A percentile compares a stretch with the other conserved stretches of the same genome.
Evolutionary conservation across 495 filamentous ascomycete species (phyloP).

Genomic region (Parathielavia hyrcaniae): DNA sequence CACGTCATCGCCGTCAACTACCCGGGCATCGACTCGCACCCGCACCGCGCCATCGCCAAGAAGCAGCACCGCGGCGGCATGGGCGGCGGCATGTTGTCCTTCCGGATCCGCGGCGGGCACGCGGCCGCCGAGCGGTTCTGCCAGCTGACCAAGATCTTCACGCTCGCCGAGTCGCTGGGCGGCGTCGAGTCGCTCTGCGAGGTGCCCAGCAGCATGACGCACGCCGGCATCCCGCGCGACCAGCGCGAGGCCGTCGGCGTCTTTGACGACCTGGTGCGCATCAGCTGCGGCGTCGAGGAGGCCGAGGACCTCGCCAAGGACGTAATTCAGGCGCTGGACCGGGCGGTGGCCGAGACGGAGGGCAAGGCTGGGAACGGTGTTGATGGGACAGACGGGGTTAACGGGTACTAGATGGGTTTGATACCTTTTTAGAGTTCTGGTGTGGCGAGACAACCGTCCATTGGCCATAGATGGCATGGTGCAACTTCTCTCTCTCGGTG

Average conservation of each 20-base stretch:
- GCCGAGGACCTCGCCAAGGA: constrained; percentile 74
- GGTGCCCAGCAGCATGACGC: constrained; percentile 90
- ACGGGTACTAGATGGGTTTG: constrained; percentile 8
- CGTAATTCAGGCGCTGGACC: constrained; percentile 77
- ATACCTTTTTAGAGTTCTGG: neutral
- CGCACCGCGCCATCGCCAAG: constrained; percentile 73
- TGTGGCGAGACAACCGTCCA: neutral
- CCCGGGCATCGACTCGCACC: constrained; percentile 81
- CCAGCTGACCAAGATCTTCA: constrained; percentile 81
- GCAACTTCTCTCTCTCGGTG: neutral
- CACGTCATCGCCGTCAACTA: constrained; percentile 88
- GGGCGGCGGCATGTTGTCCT: constrained; percentile 95
- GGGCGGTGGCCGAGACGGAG: constrained; percentile 51
- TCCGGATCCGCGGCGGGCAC: constrained; percentile 87
- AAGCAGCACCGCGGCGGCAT: constrained; percentile 91
- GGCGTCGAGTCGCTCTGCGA: constrained; percentile 91
- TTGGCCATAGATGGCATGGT: constrained; percentile 12
- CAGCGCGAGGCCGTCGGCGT: constrained; percentile 88
- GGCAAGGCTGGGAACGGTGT: constrained; percentile 24
- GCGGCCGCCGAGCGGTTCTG: constrained; percentile 87
- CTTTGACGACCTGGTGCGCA: constrained; percentile 90
- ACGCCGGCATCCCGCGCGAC: constrained; percentile 85
- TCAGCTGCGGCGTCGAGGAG: constrained; percentile 94
- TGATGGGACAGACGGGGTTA: constrained; percentile 18
- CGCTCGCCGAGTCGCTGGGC: constrained; percentile 85